Evolutionary conservation across 495 filamentous ascomycete genomes (phyloP).

Genomic region (Podospora comata): DNA sequence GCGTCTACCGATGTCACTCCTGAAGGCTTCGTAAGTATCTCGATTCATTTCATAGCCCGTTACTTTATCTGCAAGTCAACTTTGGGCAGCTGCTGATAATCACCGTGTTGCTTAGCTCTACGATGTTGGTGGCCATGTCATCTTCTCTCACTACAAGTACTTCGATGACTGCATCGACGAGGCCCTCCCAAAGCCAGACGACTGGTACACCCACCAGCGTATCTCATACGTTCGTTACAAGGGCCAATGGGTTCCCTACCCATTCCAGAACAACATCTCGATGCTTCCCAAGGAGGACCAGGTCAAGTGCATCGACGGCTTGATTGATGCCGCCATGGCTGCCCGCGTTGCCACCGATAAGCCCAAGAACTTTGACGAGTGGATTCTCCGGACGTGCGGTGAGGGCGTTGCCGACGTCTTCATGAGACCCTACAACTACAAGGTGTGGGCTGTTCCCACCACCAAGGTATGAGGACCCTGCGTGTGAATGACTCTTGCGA

Average conservation of each 20-base stretch:
- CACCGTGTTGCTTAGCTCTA: slow-evolving; percentile 70
- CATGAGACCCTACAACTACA: slow-evolving; percentile 99
- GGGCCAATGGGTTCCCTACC: slow-evolving; percentile 93
- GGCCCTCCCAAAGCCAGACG: slow-evolving; percentile 84
- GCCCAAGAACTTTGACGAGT: slow-evolving; percentile 95
- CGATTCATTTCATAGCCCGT: background rate
- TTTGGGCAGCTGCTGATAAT: slow-evolving; percentile 6
- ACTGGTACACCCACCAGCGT: slow-evolving; percentile 98
- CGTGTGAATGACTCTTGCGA: background rate
- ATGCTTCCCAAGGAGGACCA: slow-evolving; percentile 98
- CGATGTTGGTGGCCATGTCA: slow-evolving; percentile 98
- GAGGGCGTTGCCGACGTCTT: slow-evolving; percentile 88
- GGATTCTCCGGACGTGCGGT: slow-evolving; percentile 93
- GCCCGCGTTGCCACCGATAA: slow-evolving; percentile 81
- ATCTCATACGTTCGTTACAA: slow-evolving; percentile 99
- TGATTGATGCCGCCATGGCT: slow-evolving; percentile 93
- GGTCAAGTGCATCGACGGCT: slow-evolving; percentile 89
- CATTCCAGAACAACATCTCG: slow-evolving; percentile 99
- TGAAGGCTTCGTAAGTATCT: slow-evolving; percentile 88
- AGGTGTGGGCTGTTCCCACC: slow-evolving; percentile 98
- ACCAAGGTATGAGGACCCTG: slow-evolving; percentile 69
- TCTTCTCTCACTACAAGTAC: slow-evolving; percentile 99
- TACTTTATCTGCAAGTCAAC: background rate
- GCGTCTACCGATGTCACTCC: slow-evolving; percentile 94
- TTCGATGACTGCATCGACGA: slow-evolving; percentile 99